Base-by-base conservation (phyloP, 208 protist genomes). In the Endotrypanum monterogeii region DNA sequence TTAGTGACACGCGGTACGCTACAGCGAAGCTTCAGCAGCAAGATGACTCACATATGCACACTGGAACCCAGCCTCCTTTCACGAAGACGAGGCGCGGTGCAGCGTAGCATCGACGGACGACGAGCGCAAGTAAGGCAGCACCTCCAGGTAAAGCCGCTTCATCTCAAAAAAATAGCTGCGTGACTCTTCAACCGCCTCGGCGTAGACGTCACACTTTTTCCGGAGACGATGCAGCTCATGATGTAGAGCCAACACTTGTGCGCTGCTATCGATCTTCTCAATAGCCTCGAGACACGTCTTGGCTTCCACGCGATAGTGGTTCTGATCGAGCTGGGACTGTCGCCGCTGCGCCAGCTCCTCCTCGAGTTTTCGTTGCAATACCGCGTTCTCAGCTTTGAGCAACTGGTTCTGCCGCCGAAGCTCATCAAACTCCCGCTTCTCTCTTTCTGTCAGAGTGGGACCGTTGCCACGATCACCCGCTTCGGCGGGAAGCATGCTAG, bases 141-240 rank as follows among this genome's bases (percentile, higher is more conserved):
- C 83, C 72, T 95, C 87, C 37, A 73, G 74, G 70, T 91, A 93
- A 8, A 95, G 74, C 25, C 85, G 72, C 78, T 90, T 89, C 86
- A 95, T 88, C 57, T 93, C 84, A n/a, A 89, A 82, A 50, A 93
- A 91, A 66, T 93, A 87, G 30, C 71, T 80, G 0, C 88, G 74
- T 20, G 83, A 80, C 72, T 95, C 88, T 80, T 93, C 91, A 28
- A 93, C 70, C 20, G 91, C 87, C 14, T 89, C 84, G 14, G 87
- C 88, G 71, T 95, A 95, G 1, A 89, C 39, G 46, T 84, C 78
- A 56, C 88, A 95, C 67, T 86, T 86, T 52, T 80, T 80, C 0
- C 86, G 70, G 11, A 90, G 74, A 39, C 73, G 83, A 6, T 78
- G 74, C n/a, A 95, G 85, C 72, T 93, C 88, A 20, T 91, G 82